Conservation (phyloP, 305 asterid species). For the Fraxinus ornus region DNA sequence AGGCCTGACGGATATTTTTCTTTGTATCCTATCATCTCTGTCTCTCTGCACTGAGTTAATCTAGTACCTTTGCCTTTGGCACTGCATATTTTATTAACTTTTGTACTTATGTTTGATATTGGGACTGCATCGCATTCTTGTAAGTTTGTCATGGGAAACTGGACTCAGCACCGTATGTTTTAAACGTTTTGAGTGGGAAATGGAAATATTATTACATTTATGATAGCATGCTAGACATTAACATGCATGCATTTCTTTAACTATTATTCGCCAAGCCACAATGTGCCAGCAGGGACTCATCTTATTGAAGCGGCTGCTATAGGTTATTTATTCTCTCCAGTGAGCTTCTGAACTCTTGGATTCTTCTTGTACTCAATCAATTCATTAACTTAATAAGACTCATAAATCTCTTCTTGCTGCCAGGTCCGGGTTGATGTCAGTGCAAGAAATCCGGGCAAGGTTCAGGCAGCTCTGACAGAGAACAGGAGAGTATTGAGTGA, state of each 20-base stretch:
- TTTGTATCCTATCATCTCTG: slow-evolving; percentile 70
- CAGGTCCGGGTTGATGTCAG: slow-evolving; percentile 96
- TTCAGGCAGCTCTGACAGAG: slow-evolving; percentile 94
- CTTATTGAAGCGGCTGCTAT: slow-evolving; percentile 85
- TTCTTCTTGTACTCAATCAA: slow-evolving; percentile 12
- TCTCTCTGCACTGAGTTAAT: slow-evolving; percentile 19
- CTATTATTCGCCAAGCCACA: slow-evolving; percentile 56
- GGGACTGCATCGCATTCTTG: slow-evolving; percentile 6
- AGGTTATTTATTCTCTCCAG: slow-evolving; percentile 92
- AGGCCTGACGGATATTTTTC: slow-evolving; percentile 95
- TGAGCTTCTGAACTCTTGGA: slow-evolving; percentile 39
- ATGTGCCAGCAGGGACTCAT: slow-evolving; percentile 96
- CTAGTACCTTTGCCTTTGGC: slow-evolving; percentile 2
- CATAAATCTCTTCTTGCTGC: background rate
- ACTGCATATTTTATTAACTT: slow-evolving; percentile 2
- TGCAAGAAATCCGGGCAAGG: slow-evolving; percentile 93
- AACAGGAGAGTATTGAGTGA: slow-evolving; percentile 76
- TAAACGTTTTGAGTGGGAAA: background rate
- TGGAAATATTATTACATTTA: slow-evolving; percentile 19
- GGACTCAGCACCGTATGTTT: slow-evolving; percentile 12
- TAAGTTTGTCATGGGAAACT: slow-evolving; percentile 2
- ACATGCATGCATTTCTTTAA: slow-evolving; percentile 45
- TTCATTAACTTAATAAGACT: background rate
- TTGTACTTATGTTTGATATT: slow-evolving; percentile 13
- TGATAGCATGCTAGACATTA: slow-evolving; percentile 20